Base-by-base conservation (phyloP, 1,284 basidiomycete genomes). In the Trametes versicolor region DNA sequence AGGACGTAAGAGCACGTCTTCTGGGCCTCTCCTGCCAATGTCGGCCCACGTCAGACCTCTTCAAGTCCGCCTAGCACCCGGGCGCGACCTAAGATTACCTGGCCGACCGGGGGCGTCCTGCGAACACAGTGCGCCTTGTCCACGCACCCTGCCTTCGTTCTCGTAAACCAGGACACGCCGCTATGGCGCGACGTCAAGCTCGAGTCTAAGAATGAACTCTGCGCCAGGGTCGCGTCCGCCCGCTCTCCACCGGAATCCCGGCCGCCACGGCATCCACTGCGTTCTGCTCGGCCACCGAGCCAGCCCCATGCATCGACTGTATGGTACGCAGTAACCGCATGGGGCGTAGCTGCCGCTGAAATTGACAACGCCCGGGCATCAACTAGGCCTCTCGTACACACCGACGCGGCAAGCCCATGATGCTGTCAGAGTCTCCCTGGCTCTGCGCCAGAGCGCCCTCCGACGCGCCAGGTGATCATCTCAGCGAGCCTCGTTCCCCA, bases 11-110 rank as follows among this genome's bases (percentile, higher is more conserved):
- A 49, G 7, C 9, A 7, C 36, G 8, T n/a, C n/a, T 32, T 25
- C 10, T 23, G 60, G 60, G 45, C 13, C 45, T 50, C 52, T 54
- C 59, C 29, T 49, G 36, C 60, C 60, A 39, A 55, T 54, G 45
- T 50, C 27, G 45, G 60, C 13, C 8, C 27, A 10, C 12, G 27
- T 7, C n/a, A 29, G 32, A 13, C 50, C 50, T 32, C 50, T n/a
- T n/a, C 17, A 51, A 19, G 39, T 29, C 54, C 41, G 41, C 27
- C 19, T 32, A 9, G 27, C 37, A 47, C 41, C 39, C 27, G 54
- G 29, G 41, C 45, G 52, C 53, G 17, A 25, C 39, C 27, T 41
- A 36, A 32, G 19, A 36, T 34, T 51, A 51, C 29, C 27, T 34
- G 23, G 29, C 50, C 15, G 8, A 12, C 29, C 39, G 6, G 39